Percentiles rank a stretch among this genome's conserved stretches.
phyloP scores from a whole-genome alignment of 2,329 filamentous ascomycete species.

The Colletotrichum sp. region DNA sequence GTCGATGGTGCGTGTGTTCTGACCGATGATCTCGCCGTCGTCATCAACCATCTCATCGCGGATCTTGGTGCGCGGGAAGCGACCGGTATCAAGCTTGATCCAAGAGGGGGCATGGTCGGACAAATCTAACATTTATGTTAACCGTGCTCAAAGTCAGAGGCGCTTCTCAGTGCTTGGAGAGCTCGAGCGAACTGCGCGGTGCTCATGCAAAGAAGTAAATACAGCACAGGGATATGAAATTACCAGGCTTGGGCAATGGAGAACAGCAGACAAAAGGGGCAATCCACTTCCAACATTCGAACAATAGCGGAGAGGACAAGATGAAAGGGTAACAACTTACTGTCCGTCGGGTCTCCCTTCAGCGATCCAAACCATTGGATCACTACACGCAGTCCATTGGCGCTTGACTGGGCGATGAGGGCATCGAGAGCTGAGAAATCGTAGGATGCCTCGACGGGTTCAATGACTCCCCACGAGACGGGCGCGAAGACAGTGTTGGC shows the following conservation, averaged over 20 bases:
- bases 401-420: constrained; percentile 26
- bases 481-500: constrained; percentile 35
- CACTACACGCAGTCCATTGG: constrained; percentile 1
- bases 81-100: background rate
- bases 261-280: background rate
- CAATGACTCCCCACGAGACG: constrained; percentile 35
- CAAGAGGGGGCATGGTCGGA: background rate
- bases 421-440: constrained; percentile 29
- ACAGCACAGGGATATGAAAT: background rate
- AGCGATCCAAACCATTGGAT: background rate
- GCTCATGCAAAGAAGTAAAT: background rate
- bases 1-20: background rate
- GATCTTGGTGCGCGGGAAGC: background rate
- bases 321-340: background rate
- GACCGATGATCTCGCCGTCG: background rate
- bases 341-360: background rate
- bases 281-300: background rate
- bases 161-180: background rate
- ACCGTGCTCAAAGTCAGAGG: background rate
- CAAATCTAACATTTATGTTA: background rate
- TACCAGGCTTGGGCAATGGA: background rate
- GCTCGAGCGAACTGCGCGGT: background rate
- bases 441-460: constrained; percentile 32
- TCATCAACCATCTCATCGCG: background rate
- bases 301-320: background rate